Evolutionary conservation across 495 filamentous ascomycete species (phyloP).

Genomic region (Penicilliopsis zonata): DNA sequence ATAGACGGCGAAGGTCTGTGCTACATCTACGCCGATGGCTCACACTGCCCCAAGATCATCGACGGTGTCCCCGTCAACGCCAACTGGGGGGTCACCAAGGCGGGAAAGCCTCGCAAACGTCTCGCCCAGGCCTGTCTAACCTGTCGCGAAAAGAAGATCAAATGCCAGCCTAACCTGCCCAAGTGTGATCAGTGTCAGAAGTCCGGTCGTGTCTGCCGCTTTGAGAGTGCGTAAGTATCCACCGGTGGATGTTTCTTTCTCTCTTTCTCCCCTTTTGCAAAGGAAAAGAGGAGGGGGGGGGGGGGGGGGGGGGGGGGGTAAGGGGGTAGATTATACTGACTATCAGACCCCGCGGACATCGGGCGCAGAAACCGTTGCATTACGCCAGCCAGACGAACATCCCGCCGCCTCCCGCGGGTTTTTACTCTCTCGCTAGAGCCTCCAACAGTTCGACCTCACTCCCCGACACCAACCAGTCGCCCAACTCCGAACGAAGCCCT

Average conservation of each 20-base stretch:
- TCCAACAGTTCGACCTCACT: slow-evolving; percentile 24
- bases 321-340: slow-evolving; percentile 4
- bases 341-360: slow-evolving; percentile 26
- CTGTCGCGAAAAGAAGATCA: slow-evolving; percentile 94
- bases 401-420: slow-evolving; percentile 6
- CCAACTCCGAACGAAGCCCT: slow-evolving; percentile 23
- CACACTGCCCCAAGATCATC: slow-evolving; percentile 69
- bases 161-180: slow-evolving; percentile 78
- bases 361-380: slow-evolving; percentile 17
- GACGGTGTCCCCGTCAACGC: slow-evolving; percentile 82
- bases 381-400: slow-evolving; percentile 2
- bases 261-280: neutral
- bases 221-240: slow-evolving; percentile 70
- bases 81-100: slow-evolving; percentile 87
- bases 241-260: slow-evolving; percentile 1
- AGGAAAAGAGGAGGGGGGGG: too few species aligned
- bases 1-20: slow-evolving; percentile 70
- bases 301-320: too few species aligned
- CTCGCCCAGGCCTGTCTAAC: slow-evolving; percentile 82
- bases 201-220: slow-evolving; percentile 71
- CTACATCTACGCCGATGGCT: slow-evolving; percentile 82
- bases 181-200: slow-evolving; percentile 88
- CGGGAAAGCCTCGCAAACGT: slow-evolving; percentile 80
- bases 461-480: slow-evolving; percentile 23
- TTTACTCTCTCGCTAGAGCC: slow-evolving; percentile 21